Conservation (phyloP, 768 basidiomycete genomes). For the Podaxis pistillaris region DNA sequence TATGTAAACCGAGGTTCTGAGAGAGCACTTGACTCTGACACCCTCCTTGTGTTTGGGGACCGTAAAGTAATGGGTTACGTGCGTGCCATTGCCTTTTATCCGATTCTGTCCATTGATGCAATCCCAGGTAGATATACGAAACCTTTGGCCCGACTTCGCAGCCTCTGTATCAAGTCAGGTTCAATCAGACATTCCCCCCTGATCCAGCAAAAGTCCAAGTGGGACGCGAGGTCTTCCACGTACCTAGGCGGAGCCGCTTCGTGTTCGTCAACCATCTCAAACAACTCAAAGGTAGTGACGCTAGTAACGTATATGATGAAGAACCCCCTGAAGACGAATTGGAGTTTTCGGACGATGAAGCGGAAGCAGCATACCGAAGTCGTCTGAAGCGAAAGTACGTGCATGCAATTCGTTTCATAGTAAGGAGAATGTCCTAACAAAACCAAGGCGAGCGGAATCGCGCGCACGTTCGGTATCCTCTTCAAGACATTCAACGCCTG, state of each 20-base stretch:
- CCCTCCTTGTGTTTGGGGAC: constrained; percentile 87
- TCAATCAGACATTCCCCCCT: constrained; percentile 64
- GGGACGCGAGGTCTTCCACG: constrained; percentile 75
- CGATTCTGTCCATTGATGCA: constrained; percentile 15
- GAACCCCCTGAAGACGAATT: constrained; percentile 87
- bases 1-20: constrained; percentile 46
- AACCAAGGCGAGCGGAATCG: constrained; percentile 50
- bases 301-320: constrained; percentile 93
- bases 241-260: constrained; percentile 77
- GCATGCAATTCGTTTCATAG: constrained; percentile 3
- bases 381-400: constrained; percentile 59
- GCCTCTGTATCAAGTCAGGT: constrained; percentile 87
- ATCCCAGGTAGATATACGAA: constrained; percentile 71
- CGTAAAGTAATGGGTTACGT: constrained; percentile 89
- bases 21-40: constrained; percentile 82
- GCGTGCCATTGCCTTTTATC: constrained; percentile 29
- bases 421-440: constrained; percentile 12
- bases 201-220: constrained; percentile 52
- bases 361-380: constrained; percentile 73
- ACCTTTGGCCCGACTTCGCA: constrained; percentile 93
- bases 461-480: constrained; percentile 47
- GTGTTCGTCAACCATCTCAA: constrained; percentile 77
- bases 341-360: constrained; percentile 96
- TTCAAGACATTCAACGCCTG: constrained; percentile 56
- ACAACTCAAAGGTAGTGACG: constrained; percentile 82